Evolutionary conservation across 768 basidiomycete species (phyloP).

Genomic region (Rhodotorula graminis): DNA sequence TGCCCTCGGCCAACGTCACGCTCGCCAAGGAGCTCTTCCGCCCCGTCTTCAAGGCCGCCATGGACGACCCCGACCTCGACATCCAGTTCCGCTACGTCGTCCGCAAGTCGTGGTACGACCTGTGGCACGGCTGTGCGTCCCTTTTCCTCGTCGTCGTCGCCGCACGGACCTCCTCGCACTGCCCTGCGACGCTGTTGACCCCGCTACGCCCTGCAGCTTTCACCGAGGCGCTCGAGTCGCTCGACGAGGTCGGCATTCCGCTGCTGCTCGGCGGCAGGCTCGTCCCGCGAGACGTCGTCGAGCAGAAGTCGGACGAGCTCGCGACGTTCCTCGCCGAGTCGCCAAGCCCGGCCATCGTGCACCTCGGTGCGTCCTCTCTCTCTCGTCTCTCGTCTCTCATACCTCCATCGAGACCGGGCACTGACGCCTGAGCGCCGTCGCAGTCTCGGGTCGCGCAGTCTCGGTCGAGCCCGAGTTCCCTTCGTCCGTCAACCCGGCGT

Average conservation of each 20-base stretch:
- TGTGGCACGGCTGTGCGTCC: conserved; percentile 20
- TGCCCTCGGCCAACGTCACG: neutral
- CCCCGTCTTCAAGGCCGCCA: neutral
- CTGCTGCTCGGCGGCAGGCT: conserved; percentile 17
- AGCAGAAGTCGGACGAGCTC: conserved; percentile 4
- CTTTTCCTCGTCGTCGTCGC: too few relatives aligned
- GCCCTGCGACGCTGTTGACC: neutral
- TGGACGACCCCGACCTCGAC: neutral
- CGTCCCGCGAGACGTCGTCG: conserved; percentile 14
- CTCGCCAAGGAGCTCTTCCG: conserved; percentile 8
- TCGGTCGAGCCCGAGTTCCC: conserved; percentile 2
- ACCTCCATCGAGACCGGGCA: too few relatives aligned
- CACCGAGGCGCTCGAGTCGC: conserved; percentile 1
- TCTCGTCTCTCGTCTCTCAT: too few relatives aligned
- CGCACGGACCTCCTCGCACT: too few relatives aligned
- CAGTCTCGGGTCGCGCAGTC: conserved; percentile 17
- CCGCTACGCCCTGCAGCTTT: neutral
- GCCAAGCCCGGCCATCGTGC: conserved; percentile 2
- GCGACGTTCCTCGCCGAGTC: neutral
- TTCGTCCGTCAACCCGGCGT: conserved; percentile 15
- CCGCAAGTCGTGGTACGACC: neutral
- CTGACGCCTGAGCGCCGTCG: neutral
- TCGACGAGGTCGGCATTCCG: conserved; percentile 14
- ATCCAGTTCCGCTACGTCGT: neutral
- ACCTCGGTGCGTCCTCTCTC: conserved; percentile 2